A percentile compares a stretch with the other conserved stretches of the same genome.
These are phyloP conservation scores for Pythium biforme DNA, from an alignment of 352 stramenopile species.

Conservation along the genomic window DNA sequence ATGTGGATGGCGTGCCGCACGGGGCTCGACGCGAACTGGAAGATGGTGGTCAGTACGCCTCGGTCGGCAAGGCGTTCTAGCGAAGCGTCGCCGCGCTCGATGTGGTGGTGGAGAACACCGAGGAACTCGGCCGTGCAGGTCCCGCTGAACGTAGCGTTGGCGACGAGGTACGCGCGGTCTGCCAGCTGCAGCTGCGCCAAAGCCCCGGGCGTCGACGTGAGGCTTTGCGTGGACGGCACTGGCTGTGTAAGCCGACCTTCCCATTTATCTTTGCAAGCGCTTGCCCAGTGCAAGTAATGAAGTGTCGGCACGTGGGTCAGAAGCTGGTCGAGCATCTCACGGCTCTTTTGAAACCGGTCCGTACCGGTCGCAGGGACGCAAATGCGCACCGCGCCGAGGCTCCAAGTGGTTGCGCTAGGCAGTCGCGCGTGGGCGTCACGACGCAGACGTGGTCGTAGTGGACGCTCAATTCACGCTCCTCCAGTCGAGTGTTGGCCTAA, in stretches of 20 bases:
- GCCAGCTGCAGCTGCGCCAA: background rate
- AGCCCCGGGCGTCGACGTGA: background rate
- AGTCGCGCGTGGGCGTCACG: background rate
- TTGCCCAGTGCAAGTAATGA: background rate
- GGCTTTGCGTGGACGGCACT: background rate
- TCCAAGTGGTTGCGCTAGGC: background rate
- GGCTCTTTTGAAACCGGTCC: background rate
- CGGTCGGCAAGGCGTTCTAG: background rate
- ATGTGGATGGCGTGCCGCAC: background rate
- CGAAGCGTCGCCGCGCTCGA: no score
- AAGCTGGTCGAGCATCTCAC: background rate
- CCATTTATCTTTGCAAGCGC: no score
- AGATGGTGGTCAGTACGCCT: background rate
- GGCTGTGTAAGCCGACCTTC: no score
- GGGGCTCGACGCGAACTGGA: conserved; percentile 1
- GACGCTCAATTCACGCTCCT: background rate
- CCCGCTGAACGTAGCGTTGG: background rate
- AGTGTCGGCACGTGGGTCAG: background rate
- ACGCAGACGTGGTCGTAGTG: background rate
- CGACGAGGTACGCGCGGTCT: background rate
- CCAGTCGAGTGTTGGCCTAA: background rate
- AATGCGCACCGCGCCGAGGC: background rate
- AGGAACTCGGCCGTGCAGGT: background rate
- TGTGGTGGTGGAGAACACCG: background rate
- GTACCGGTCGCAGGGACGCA: background rate